Evolutionary conservation across 2,329 filamentous ascomycete species (phyloP).

Genomic region (Coniochaeta sp.): DNA sequence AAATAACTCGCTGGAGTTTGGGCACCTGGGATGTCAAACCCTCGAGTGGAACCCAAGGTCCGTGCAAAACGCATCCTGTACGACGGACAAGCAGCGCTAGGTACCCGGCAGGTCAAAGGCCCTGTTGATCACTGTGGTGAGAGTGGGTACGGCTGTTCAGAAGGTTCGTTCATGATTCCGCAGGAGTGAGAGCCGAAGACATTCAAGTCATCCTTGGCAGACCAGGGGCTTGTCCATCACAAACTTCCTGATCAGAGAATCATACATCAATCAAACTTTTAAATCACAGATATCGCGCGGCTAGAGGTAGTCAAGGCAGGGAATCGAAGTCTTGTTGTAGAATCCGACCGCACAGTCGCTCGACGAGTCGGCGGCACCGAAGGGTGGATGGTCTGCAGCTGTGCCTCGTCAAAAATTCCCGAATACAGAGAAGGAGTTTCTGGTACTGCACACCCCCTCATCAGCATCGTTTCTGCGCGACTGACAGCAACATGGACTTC

Average conservation of each 20-base stretch:
- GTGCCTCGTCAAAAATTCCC: conserved; percentile 19
- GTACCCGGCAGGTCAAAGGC: too few species aligned
- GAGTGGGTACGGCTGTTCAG: too few species aligned
- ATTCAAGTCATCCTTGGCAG: neutral
- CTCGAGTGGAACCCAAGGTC: neutral
- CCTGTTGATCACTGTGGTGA: too few species aligned
- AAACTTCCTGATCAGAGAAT: neutral
- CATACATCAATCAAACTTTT: neutral
- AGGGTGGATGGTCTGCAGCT: neutral
- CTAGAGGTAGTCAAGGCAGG: neutral
- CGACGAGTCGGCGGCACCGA: neutral
- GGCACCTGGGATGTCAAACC: neutral
- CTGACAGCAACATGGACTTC: too few species aligned
- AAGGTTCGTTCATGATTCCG: too few species aligned
- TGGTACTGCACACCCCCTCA: neutral
- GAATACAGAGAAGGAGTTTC: conserved; percentile 9
- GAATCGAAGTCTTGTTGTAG: neutral
- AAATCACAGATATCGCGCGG: too few species aligned
- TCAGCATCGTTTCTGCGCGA: neutral
- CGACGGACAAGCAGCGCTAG: too few species aligned
- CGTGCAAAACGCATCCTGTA: too few species aligned
- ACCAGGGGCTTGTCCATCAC: neutral
- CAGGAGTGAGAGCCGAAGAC: too few species aligned
- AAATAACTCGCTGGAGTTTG: neutral
- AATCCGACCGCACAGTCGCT: too few species aligned